Evolutionary conservation across 2,329 filamentous ascomycete species (phyloP).

Genomic region (Fusarium brachygibbosum): DNA sequence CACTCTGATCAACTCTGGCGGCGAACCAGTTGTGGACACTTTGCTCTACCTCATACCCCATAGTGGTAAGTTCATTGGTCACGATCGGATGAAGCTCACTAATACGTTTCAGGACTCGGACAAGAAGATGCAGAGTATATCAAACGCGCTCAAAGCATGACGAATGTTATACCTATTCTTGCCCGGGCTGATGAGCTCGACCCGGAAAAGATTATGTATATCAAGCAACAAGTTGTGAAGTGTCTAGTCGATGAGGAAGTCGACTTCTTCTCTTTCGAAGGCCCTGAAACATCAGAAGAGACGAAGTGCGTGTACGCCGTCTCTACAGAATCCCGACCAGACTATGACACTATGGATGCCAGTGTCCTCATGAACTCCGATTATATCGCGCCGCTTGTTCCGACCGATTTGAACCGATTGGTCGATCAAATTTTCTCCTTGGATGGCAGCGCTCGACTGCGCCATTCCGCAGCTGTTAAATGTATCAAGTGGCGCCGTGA

Average conservation of each 20-base stretch:
- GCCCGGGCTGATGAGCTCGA: conserved; percentile 80
- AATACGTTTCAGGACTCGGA: conserved; percentile 50
- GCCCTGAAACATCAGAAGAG: conserved; percentile 46
- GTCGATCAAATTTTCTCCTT: conserved; percentile 82
- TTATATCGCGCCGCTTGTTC: conserved; percentile 83
- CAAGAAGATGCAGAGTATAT: conserved; percentile 77
- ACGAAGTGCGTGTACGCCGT: conserved; percentile 75
- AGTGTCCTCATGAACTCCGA: conserved; percentile 93
- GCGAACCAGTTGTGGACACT: conserved; percentile 86
- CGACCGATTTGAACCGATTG: conserved; percentile 79
- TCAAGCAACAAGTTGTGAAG: conserved; percentile 71
- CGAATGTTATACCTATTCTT: conserved; percentile 88
- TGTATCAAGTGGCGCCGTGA: conserved; percentile 76
- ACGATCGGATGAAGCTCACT: not conserved
- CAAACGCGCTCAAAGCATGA: conserved; percentile 75
- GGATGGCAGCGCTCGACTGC: conserved; percentile 83
- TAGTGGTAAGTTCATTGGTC: conserved; percentile 61
- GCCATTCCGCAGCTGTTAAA: conserved; percentile 86
- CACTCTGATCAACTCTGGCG: conserved; percentile 82
- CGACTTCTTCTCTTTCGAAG: conserved; percentile 75
- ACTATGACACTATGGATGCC: conserved; percentile 89
- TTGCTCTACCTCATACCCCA: conserved; percentile 85
- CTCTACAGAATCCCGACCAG: conserved; percentile 78
- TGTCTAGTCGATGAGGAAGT: conserved; percentile 71
- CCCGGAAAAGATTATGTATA: conserved; percentile 65